These are phyloP conservation scores for Hemileia vastatrix DNA, from an alignment of 1,284 basidiomycete genomes.

Conservation along the genomic window DNA sequence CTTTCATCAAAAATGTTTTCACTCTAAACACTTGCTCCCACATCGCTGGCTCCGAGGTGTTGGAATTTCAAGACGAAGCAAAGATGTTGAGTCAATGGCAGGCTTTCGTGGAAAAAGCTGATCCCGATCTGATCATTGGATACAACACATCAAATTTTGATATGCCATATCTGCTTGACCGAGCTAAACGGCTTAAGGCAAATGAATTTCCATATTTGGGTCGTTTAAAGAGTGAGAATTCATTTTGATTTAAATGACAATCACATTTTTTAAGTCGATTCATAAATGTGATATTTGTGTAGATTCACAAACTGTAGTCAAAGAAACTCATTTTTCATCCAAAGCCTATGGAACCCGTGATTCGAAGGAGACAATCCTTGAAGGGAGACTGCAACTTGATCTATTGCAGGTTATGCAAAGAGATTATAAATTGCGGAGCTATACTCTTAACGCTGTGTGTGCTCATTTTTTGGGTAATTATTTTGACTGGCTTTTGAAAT, in stretches of 20 bases:
- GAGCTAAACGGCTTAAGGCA: slow-evolving; percentile 68
- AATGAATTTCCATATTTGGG: slow-evolving; percentile 66
- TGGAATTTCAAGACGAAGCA: slow-evolving; percentile 67
- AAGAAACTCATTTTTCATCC: slow-evolving; percentile 88
- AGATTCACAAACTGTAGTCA: slow-evolving; percentile 67
- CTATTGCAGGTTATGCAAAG: slow-evolving; percentile 91
- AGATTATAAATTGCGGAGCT: slow-evolving; percentile 87
- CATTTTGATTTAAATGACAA: background rate
- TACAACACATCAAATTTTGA: slow-evolving; percentile 89
- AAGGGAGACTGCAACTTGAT: slow-evolving; percentile 85
- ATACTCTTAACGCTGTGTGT: slow-evolving; percentile 90
- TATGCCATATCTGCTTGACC: slow-evolving; percentile 82
- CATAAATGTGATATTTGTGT: background rate
- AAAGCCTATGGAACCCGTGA: slow-evolving; percentile 91
- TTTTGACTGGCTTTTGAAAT: background rate
- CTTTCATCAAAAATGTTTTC: slow-evolving; percentile 92
- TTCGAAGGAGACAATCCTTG: slow-evolving; percentile 78
- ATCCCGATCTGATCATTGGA: slow-evolving; percentile 86
- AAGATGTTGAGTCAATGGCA: slow-evolving; percentile 68
- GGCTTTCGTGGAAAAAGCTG: slow-evolving; percentile 72
- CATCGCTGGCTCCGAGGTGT: slow-evolving; percentile 86
- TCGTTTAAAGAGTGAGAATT: slow-evolving; percentile 58
- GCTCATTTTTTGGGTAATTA: slow-evolving; percentile 67
- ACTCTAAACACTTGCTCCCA: slow-evolving; percentile 83
- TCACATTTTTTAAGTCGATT: background rate